phyloP scores from a whole-genome alignment of 129 eudicot genomes.

The Kitagawia praeruptora region DNA sequence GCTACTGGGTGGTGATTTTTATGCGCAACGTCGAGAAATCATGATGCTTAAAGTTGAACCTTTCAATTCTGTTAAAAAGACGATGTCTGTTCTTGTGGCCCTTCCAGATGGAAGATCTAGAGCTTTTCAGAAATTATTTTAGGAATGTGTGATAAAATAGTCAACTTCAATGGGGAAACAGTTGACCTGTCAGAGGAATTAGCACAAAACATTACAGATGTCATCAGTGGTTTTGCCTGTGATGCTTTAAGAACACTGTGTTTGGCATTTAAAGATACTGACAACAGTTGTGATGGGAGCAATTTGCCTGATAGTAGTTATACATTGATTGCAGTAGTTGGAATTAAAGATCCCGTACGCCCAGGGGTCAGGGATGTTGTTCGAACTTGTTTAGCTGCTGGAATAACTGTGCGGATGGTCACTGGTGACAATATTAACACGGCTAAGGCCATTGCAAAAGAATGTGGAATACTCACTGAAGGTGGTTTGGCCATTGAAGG shows the following conservation, averaged over 20 bases:
- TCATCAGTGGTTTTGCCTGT: slow-evolving; percentile 39
- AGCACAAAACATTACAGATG: slow-evolving; percentile 24
- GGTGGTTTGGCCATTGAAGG: slow-evolving; percentile 64
- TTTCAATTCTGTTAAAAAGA: slow-evolving; percentile 75
- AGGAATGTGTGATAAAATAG: slow-evolving; percentile 43
- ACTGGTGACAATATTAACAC: slow-evolving; percentile 64
- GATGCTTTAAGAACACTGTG: slow-evolving; percentile 64
- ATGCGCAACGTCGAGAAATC: slow-evolving; percentile 31
- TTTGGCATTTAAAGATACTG: slow-evolving; percentile 46
- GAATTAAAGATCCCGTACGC: slow-evolving; percentile 58
- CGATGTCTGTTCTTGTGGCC: slow-evolving; percentile 74
- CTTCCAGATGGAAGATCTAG: slow-evolving; percentile 51
- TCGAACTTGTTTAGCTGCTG: slow-evolving; percentile 46
- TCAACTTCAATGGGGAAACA: slow-evolving; percentile 41
- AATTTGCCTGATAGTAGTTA: slow-evolving; percentile 39
- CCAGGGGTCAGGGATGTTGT: slow-evolving; percentile 62
- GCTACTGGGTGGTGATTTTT: slow-evolving; percentile 54
- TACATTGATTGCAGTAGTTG: slow-evolving; percentile 47
- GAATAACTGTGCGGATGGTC: slow-evolving; percentile 60
- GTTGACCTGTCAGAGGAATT: slow-evolving; percentile 45
- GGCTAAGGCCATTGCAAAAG: slow-evolving; percentile 67
- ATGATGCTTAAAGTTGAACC: slow-evolving; percentile 55
- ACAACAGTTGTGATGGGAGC: slow-evolving; percentile 12
- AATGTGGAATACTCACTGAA: slow-evolving; percentile 63
- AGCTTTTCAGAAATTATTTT: slow-evolving; percentile 70